Evolutionary conservation across 2,329 filamentous ascomycete genomes (phyloP).

Genomic region (Paraconiothyrium sp.): DNA sequence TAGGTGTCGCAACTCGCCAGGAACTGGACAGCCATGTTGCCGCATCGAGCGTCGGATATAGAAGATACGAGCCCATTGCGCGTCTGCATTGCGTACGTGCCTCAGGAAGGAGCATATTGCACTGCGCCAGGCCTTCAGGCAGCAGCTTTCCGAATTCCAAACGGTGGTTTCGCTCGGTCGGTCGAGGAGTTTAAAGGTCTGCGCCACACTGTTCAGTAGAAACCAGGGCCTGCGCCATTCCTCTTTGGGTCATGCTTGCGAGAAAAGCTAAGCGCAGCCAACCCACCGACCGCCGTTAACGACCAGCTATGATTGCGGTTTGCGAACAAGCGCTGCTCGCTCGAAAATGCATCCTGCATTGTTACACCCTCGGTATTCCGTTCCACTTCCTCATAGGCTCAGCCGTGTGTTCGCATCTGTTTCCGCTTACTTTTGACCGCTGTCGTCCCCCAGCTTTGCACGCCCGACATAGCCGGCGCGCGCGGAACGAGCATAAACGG

Average conservation of each 20-base stretch:
- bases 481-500: neutral
- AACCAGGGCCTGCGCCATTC: neutral
- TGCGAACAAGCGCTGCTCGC: constrained; percentile 7
- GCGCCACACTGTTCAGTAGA: constrained; percentile 4
- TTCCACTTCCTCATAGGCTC: neutral
- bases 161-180: neutral
- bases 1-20: neutral
- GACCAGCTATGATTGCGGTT: neutral
- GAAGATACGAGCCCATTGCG: constrained; percentile 10
- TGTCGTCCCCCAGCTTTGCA: constrained; percentile 1
- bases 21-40: neutral
- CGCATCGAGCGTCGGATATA: neutral
- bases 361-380: neutral
- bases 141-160: neutral
- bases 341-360: constrained; percentile 6
- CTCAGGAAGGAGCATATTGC: neutral
- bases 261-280: neutral
- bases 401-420: neutral
- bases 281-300: neutral
- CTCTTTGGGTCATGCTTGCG: neutral
- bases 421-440: constrained; percentile 4
- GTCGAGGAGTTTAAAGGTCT: neutral
- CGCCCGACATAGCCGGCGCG: constrained; percentile 1
- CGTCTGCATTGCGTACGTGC: constrained; percentile 16
- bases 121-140: constrained; percentile 9